Base-by-base conservation (phyloP, 768 basidiomycete species). In the Leucocoprinus birnbaumii region DNA sequence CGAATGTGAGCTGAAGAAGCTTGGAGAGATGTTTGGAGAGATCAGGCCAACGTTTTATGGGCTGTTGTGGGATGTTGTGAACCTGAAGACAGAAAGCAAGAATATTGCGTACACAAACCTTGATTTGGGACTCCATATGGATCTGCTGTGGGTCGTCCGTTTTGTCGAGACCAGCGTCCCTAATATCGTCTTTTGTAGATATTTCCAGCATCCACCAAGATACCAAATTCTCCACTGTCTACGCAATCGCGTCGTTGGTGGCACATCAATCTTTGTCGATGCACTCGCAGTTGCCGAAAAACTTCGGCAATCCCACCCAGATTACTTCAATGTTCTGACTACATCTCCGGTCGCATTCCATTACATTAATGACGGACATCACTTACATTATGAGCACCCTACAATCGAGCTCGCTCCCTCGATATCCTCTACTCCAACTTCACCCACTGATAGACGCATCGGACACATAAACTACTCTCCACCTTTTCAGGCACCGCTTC, bases 41-140 rank as follows among this genome's bases (percentile, higher is more conserved):
- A 75, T 98, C 24, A 76, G 93, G 24, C 74, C 79, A 43, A 98
- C 94, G 9, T 95, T 98, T 67, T 99, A 99, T 61, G 96, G 96
- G 0, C 74, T 79, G 45, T 65, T 87, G 1, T 98, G 94, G 93
- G 84, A 97, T 66, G 95, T 98, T 22, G 82, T 84, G 71, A 91
- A 86, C 57, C 31, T 31, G 31, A 62, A 85, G 40, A 72, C 68
- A 41, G 77, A 91, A 52, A 89, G 89, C 63, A 80, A 77, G 60
- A 99, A 99, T 67, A 93, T 99, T 54, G 96, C 96, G 2, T 98
- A 97, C 67, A 99, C 96, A 10, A 86, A 94, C 66, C 76, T 97
- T 19, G 80, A 91, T 61, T 76, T 99, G 7, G 95, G 88, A 0
- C 66, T 95, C 18, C 95, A 98, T 64, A 91, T 92, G 89, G 96